phyloP scores from a whole-genome alignment of 495 filamentous ascomycete genomes.

The Aspergillus ellipticus region DNA sequence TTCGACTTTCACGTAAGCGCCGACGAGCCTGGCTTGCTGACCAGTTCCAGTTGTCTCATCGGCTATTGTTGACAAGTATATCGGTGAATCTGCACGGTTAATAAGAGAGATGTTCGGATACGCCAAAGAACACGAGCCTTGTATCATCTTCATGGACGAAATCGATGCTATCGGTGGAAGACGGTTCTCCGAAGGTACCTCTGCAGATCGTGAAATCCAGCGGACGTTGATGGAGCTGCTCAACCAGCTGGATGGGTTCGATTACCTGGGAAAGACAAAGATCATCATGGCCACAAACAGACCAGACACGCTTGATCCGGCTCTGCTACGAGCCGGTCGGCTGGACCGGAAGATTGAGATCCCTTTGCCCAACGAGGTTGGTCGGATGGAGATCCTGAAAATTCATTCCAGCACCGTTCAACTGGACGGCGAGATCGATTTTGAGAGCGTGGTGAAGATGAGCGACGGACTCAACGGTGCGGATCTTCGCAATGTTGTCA shows the following conservation, averaged over 20 bases:
- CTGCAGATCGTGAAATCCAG: slow-evolving; percentile 97
- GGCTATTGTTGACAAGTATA: slow-evolving; percentile 99
- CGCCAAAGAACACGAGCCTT: slow-evolving; percentile 98
- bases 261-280: slow-evolving; percentile 98
- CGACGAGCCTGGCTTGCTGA: neutral
- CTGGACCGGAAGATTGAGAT: slow-evolving; percentile 99
- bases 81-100: slow-evolving; percentile 93
- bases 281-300: slow-evolving; percentile 99
- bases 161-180: slow-evolving; percentile 98
- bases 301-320: slow-evolving; percentile 95
- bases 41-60: slow-evolving; percentile 85
- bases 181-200: slow-evolving; percentile 97
- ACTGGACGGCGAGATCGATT: slow-evolving; percentile 94
- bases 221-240: slow-evolving; percentile 98
- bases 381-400: slow-evolving; percentile 96
- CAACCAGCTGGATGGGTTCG: slow-evolving; percentile 98
- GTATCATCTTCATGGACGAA: slow-evolving; percentile 99
- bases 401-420: slow-evolving; percentile 87
- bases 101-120: slow-evolving; percentile 99
- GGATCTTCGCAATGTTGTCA: slow-evolving; percentile 96
- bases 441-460: slow-evolving; percentile 99
- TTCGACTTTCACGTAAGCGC: neutral
- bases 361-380: slow-evolving; percentile 97
- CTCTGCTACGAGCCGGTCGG: slow-evolving; percentile 86
- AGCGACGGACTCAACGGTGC: slow-evolving; percentile 96